Evolutionary conservation across 148 eudicot genomes (phyloP), one percentile per base, ranked within the genome.

Genomic region (Tetragonia tetragonoides): DNA sequence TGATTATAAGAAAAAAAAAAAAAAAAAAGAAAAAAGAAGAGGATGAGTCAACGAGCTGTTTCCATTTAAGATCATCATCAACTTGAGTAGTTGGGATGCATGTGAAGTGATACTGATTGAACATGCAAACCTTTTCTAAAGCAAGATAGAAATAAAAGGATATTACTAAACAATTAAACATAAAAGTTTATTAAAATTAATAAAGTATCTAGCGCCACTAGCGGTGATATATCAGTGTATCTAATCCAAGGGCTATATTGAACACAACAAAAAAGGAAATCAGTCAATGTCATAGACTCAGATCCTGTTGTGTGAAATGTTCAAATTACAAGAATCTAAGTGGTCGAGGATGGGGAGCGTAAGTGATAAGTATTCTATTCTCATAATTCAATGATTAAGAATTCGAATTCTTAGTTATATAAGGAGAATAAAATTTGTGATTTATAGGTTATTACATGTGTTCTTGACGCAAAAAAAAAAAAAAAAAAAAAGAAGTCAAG

Each of bases 81-180:
- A 8, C n/a, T 5, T 60, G 28, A 24, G 24, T 28, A 0, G 14
- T 47, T 42, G 53, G 23, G 61, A 9, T 46, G 39, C 81, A 78
- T 78, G 76, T 78, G 70, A 72, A 63, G 71, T 49, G 54, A 70
- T 78, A 59, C 76, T 23, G 3, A 41, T 7, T 64, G 57, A 77
- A 78, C 81, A 75, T 64, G 81, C 56, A 78, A 17, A 46, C 49
- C 20, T 14, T 42, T 44, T 1, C 61, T 5, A 71, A 71, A 14
- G 2, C 24, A 49, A 17, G 4, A 57, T 16, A 57, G 1, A 20
- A 57, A 7, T 20, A 46, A 15, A 0, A 57, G 20, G 16, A 17
- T 28, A 57, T 16, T 20, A 57, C 16, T 57, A 11, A 3, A 11
- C 12, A 16, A 8, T 8, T 11, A 16, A 3, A 53, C 4, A 20